These are phyloP conservation scores for Musa itinerans DNA, from an alignment of 176 grass and related monocot genomes.

Conservation along the genomic window DNA sequence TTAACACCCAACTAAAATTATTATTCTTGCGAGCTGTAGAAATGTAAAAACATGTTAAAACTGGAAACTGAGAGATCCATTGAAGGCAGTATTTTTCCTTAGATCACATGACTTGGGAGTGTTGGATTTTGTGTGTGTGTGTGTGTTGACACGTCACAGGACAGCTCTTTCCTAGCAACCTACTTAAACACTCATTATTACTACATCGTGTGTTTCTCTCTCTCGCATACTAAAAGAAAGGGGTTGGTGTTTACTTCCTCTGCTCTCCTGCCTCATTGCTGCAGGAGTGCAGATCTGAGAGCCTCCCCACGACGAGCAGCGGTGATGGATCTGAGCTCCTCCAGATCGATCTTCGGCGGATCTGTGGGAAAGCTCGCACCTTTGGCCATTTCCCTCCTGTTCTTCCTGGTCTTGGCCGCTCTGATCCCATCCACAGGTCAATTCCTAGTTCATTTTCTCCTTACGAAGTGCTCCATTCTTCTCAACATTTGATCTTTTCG, in stretches of 20 bases:
- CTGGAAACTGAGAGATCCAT: too few species aligned
- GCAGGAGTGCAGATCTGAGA: not conserved
- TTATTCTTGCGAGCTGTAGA: too few species aligned
- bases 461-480: not conserved
- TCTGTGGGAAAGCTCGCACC: not conserved
- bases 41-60: too few species aligned
- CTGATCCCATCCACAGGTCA: slow-evolving; percentile 8
- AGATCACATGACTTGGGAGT: too few species aligned
- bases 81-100: too few species aligned
- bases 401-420: slow-evolving; percentile 7
- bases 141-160: too few species aligned
- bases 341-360: not conserved
- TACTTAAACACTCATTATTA: not conserved
- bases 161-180: not conserved
- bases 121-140: too few species aligned
- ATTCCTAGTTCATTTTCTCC: not conserved
- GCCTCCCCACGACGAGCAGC: not conserved
- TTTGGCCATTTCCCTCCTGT: slow-evolving; percentile 5
- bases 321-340: slow-evolving; percentile 8
- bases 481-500: not conserved
- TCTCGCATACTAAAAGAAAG: not conserved
- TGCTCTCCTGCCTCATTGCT: not conserved
- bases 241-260: not conserved
- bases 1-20: too few species aligned
- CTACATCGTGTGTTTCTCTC: not conserved